A percentile compares a stretch with the other conserved stretches of the same genome.
Evolutionary conservation across 164 flowering plant genomes (phyloP).

Genomic region (Berberis thunbergii): DNA sequence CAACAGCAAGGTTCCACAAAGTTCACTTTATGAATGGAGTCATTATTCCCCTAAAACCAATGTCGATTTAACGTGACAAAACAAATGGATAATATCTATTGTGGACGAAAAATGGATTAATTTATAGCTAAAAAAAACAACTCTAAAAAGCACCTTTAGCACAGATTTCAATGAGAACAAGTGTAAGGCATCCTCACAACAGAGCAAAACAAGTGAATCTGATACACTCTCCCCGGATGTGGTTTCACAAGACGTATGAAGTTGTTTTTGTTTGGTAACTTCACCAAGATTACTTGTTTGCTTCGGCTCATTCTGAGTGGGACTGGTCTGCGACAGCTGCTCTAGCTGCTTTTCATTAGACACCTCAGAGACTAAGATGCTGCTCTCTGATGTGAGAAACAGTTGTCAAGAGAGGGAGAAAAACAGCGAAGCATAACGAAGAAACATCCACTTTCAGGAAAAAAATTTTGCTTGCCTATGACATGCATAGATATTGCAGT

Average conservation of each 20-base stretch:
- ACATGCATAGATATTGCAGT: conserved; percentile 61
- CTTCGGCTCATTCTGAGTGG: conserved; percentile 15
- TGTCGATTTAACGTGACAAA: background rate
- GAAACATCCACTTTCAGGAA: background rate
- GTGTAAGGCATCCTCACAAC: conserved; percentile 55
- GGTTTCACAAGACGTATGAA: conserved; percentile 18
- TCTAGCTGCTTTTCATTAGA: conserved; percentile 9
- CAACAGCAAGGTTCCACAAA: conserved; percentile 10
- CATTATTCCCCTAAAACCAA: conserved; percentile 44
- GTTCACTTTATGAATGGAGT: conserved; percentile 52
- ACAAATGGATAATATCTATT: background rate
- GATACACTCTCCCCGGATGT: conserved; percentile 17
- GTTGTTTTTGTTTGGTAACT: conserved; percentile 24
- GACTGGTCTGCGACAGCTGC: conserved; percentile 15
- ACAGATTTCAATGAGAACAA: conserved; percentile 50
- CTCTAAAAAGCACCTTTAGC: conserved; percentile 37
- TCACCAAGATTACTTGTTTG: conserved; percentile 13
- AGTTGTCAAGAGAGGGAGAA: background rate
- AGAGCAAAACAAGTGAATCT: conserved; percentile 52
- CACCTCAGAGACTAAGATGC: conserved; percentile 14
- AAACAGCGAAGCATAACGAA: background rate
- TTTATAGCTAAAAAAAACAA: conserved; percentile 1
- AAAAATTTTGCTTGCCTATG: conserved; percentile 50
- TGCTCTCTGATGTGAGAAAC: conserved; percentile 27
- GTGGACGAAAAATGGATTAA: background rate